Evolutionary conservation across 1,284 basidiomycete species (phyloP), one percentile per base, ranked within the genome.

Genomic region (Leccinum griseonigrum): DNA sequence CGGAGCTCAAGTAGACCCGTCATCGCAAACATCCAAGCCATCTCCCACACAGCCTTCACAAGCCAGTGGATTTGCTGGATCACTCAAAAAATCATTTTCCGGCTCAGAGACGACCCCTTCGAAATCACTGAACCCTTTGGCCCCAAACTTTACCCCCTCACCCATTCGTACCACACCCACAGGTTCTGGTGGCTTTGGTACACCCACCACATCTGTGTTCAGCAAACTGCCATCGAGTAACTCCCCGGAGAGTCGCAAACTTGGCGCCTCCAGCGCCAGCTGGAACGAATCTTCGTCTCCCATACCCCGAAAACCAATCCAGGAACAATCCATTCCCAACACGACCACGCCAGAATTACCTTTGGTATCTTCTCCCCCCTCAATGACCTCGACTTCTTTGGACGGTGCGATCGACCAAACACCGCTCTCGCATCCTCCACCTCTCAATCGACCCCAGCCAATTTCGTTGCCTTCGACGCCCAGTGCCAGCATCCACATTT

Each of bases 401-500:
- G 64, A 68, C 28, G 54, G 28, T 14, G n/a, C 31, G 11, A 53
- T 43, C 16, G 56, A 60, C 54, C 67, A 69, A 34, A 68, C 58
- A 13, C 59, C 61, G 52, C 64, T 56, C 31, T 46, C 53, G 28
- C 68, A 65, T 57, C 74, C 74, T 13, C 72, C 72, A 22, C 64
- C 58, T 54, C 71, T 74, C 8, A 60, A 55, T 58, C 72, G 73
- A 63, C 71, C 58, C 11, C 64, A 63, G 16, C 74, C 74, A 32
- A 74, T 74, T 34, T 75, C 73, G 4, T 56, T 74, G 18, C 72
- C 72, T 2, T 18, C 73, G 13, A 76, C 72, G 16, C 74, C 72
- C 6, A 76, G 70, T 46, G 64, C 70, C 18, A 61, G 64, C 13
- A n/a, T 58, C 10, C 61, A 56, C 56, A 69, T 64, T n/a, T 64